Evolutionary conservation across 495 filamentous ascomycete genomes (phyloP).

Genomic region (Lasiosphaeriaceae sp.): DNA sequence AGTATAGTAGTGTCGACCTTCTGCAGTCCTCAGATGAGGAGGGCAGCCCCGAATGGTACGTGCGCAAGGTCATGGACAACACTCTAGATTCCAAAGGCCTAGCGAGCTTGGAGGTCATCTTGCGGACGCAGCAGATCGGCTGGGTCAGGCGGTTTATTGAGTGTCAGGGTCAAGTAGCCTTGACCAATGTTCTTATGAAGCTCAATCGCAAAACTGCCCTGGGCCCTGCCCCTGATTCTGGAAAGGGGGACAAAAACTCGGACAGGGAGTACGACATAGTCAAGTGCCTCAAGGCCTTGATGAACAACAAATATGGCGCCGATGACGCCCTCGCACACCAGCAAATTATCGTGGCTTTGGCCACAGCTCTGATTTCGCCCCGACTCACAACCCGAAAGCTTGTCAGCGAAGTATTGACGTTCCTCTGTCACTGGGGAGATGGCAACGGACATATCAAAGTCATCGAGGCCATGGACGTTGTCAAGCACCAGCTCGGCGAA

Average conservation of each 20-base stretch:
- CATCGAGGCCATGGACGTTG: constrained; percentile 84
- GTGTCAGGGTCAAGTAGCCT: constrained; percentile 92
- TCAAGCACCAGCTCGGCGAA: constrained; percentile 85
- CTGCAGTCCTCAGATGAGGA: constrained; percentile 82
- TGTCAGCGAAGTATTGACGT: constrained; percentile 94
- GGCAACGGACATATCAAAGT: constrained; percentile 95
- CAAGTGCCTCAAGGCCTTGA: constrained; percentile 93
- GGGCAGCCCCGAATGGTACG: constrained; percentile 97
- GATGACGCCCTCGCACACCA: constrained; percentile 94
- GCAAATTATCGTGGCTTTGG: constrained; percentile 82
- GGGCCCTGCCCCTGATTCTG: constrained; percentile 65
- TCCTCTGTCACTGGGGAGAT: constrained; percentile 90
- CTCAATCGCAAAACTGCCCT: constrained; percentile 82
- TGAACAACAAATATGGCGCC: constrained; percentile 99
- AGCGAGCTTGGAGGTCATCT: constrained; percentile 84
- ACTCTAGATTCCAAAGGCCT: constrained; percentile 87
- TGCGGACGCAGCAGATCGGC: constrained; percentile 93
- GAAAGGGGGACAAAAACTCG: constrained; percentile 76
- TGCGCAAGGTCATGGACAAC: constrained; percentile 94
- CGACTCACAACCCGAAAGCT: constrained; percentile 89
- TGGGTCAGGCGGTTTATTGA: constrained; percentile 98
- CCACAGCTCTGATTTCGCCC: constrained; percentile 81
- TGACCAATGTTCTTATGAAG: constrained; percentile 89
- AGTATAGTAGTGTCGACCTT: constrained; percentile 53
- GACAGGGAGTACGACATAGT: constrained; percentile 97